phyloP scores from a whole-genome alignment of 805 yeast species.

The Nakazawaea anatomiae region DNA sequence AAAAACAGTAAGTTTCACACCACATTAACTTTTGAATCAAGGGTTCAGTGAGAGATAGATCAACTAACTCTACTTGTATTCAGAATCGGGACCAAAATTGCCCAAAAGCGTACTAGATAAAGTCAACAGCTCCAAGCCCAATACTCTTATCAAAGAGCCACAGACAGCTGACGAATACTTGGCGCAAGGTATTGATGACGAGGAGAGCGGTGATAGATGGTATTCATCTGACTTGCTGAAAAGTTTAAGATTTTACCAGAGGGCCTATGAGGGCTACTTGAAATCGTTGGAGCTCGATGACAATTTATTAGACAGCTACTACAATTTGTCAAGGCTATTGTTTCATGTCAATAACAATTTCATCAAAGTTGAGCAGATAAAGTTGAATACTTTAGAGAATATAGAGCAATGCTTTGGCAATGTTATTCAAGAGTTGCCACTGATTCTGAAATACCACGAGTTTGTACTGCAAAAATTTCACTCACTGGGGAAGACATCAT shows the following conservation, averaged over 20 bases:
- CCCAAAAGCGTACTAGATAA: slow-evolving; percentile 12
- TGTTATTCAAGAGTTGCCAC: slow-evolving; percentile 33
- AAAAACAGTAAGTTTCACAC: neutral
- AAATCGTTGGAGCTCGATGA: slow-evolving; percentile 25
- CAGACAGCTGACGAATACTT: slow-evolving; percentile 46
- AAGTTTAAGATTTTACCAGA: slow-evolving; percentile 57
- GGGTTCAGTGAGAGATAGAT: neutral
- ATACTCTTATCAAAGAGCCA: slow-evolving; percentile 16
- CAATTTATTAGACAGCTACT: slow-evolving; percentile 39
- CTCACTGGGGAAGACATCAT: slow-evolving; percentile 17
- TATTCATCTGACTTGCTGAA: slow-evolving; percentile 58
- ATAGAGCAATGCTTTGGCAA: slow-evolving; percentile 26
- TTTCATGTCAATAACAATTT: slow-evolving; percentile 53
- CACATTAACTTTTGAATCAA: too few relatives aligned
- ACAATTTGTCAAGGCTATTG: slow-evolving; percentile 53
- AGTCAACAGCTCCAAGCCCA: neutral
- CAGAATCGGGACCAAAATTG: slow-evolving; percentile 12
- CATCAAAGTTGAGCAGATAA: slow-evolving; percentile 40
- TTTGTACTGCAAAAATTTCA: slow-evolving; percentile 23
- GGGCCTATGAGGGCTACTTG: slow-evolving; percentile 41
- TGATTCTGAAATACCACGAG: slow-evolving; percentile 34
- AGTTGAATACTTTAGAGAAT: slow-evolving; percentile 24
- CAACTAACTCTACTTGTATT: neutral
- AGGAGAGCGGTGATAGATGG: slow-evolving; percentile 78
- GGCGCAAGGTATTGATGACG: slow-evolving; percentile 53